Percentiles rank a stretch among this genome's conserved stretches.
These are phyloP conservation scores for Albifimbria verrucaria DNA, from an alignment of 2,329 filamentous ascomycete genomes.

Conservation along the genomic window DNA sequence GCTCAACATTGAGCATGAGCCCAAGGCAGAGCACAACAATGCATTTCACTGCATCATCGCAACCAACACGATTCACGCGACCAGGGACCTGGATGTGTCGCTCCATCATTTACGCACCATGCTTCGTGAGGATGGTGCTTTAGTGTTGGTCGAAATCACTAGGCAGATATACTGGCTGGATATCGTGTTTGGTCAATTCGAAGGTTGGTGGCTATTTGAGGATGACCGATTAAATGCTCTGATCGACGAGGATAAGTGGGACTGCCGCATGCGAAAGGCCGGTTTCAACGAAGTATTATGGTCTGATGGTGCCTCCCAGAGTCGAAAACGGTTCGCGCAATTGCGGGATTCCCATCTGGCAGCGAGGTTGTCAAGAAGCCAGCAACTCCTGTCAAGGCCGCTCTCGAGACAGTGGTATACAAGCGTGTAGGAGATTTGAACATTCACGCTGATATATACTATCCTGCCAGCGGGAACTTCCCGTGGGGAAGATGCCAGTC, in stretches of 20 bases:
- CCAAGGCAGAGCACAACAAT: conserved; percentile 10
- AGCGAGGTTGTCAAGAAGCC: neutral
- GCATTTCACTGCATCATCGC: conserved; percentile 28
- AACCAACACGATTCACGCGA: conserved; percentile 34
- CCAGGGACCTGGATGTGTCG: conserved; percentile 16
- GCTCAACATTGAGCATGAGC: conserved; percentile 14
- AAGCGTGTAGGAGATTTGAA: neutral
- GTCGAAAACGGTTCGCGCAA: conserved; percentile 4
- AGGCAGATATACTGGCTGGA: conserved; percentile 21
- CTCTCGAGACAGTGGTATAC: neutral
- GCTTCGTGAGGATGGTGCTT: conserved; percentile 11
- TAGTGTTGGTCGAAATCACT: conserved; percentile 14
- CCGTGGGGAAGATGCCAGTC: neutral
- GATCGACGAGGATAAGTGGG: conserved; percentile 7
- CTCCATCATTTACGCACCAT: conserved; percentile 14
- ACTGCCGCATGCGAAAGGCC: conserved; percentile 6
- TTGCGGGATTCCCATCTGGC: conserved; percentile 7
- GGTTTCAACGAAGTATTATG: conserved; percentile 17
- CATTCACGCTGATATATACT: neutral
- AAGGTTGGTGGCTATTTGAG: conserved; percentile 32
- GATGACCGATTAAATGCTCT: conserved; percentile 12
- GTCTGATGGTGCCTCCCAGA: conserved; percentile 13
- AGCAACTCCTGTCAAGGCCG: neutral
- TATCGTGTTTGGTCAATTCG: conserved; percentile 28
- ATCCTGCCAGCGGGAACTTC: conserved; percentile 13